Evolutionary conservation across 345 rosid species (phyloP).

Genomic region (Salix caprea): DNA sequence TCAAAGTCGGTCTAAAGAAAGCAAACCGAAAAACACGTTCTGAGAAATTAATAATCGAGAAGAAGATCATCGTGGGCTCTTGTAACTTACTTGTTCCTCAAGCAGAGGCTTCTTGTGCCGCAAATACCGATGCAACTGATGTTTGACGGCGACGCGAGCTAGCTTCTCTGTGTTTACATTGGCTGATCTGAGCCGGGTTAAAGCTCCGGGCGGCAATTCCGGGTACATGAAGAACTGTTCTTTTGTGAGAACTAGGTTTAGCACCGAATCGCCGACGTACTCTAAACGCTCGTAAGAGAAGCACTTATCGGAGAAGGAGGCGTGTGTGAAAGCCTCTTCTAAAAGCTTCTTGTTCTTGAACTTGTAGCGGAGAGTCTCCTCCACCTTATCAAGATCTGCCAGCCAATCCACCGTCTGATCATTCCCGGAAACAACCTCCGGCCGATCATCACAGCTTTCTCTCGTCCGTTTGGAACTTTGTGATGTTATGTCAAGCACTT

Average conservation of each 20-base stretch:
- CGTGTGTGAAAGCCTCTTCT: slow-evolving; percentile 54
- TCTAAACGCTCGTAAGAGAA: slow-evolving; percentile 52
- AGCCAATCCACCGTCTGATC: background rate
- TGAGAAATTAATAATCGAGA: no score
- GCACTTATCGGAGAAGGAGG: slow-evolving; percentile 14
- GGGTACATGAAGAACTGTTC: slow-evolving; percentile 40
- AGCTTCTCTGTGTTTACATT: slow-evolving; percentile 66
- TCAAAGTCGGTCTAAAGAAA: no score
- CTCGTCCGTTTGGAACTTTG: no score
- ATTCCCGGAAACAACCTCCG: background rate
- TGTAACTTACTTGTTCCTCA: slow-evolving; percentile 47
- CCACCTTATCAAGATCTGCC: slow-evolving; percentile 34
- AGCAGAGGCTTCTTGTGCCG: slow-evolving; percentile 59
- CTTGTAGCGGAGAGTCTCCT: slow-evolving; percentile 41
- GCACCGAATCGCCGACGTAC: slow-evolving; percentile 49
- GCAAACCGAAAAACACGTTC: no score
- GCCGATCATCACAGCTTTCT: no score
- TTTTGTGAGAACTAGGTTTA: slow-evolving; percentile 31
- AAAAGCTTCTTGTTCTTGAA: slow-evolving; percentile 41
- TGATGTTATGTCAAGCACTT: no score
- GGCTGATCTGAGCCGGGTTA: slow-evolving; percentile 63
- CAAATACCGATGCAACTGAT: slow-evolving; percentile 39
- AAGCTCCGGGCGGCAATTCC: slow-evolving; percentile 34
- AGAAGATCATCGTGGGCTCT: no score
- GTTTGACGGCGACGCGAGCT: slow-evolving; percentile 55